Evolutionary conservation across 1,139 yeast species (phyloP).

Genomic region (Ogataea hybrid): DNA sequence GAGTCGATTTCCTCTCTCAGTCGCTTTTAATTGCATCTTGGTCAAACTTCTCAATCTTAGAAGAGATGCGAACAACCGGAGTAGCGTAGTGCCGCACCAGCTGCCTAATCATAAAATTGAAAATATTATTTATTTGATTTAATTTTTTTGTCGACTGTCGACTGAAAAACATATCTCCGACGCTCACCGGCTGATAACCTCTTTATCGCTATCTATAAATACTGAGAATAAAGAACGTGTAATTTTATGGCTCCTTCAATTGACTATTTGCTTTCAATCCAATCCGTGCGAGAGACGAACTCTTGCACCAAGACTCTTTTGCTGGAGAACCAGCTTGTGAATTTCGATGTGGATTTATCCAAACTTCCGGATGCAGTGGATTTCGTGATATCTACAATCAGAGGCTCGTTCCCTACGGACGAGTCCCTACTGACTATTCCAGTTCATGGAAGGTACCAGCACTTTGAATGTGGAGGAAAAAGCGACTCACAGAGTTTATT

Average conservation of each 20-base stretch:
- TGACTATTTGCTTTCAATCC: conserved; percentile 41
- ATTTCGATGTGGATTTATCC: conserved; percentile 44
- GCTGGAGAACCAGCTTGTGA: conserved; percentile 34
- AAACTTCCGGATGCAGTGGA: conserved; percentile 41
- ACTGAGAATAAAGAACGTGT: background rate
- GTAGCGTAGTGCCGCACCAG: conserved; percentile 2
- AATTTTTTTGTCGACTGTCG: conserved; percentile 10
- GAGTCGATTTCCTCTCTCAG: conserved; percentile 6
- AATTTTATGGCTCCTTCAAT: conserved; percentile 9
- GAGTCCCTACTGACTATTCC: conserved; percentile 40
- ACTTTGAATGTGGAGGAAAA: conserved; percentile 47
- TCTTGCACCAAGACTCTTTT: conserved; percentile 40
- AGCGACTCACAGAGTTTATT: conserved; percentile 43
- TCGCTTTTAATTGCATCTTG: conserved; percentile 2
- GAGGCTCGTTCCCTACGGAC: conserved; percentile 27
- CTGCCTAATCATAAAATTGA: background rate
- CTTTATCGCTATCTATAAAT: conserved; percentile 7
- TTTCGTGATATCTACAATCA: conserved; percentile 41
- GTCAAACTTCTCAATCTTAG: conserved; percentile 3
- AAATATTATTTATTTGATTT: too few species aligned
- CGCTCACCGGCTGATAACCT: conserved; percentile 16
- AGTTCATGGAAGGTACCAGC: conserved; percentile 65
- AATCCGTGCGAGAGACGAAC: conserved; percentile 52
- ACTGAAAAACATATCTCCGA: conserved; percentile 13
- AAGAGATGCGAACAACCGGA: conserved; percentile 2